A percentile compares a stretch with the other conserved stretches of the same genome.
These are phyloP conservation scores for Calonectria crousiana DNA, from an alignment of 2,329 filamentous ascomycete species.

Conservation along the genomic window DNA sequence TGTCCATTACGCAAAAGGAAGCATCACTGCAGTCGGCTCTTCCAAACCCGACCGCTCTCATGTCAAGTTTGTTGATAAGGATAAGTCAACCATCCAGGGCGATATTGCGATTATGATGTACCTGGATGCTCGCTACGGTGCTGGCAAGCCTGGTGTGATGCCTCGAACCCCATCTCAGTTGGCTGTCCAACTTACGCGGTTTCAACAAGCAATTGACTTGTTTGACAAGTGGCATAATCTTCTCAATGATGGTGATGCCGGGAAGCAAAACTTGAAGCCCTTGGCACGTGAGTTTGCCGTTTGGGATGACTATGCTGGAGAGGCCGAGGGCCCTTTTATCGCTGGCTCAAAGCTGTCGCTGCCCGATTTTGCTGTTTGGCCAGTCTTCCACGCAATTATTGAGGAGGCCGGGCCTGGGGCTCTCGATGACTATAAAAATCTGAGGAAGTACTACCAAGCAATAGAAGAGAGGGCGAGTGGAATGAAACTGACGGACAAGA, in stretches of 20 bases:
- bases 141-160: slow-evolving; percentile 40
- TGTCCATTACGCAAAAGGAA: slow-evolving; percentile 61
- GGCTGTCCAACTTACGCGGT: slow-evolving; percentile 53
- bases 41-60: slow-evolving; percentile 18
- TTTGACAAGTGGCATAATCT: slow-evolving; percentile 50
- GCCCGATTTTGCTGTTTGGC: slow-evolving; percentile 70
- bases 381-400: slow-evolving; percentile 62
- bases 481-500: slow-evolving; percentile 39
- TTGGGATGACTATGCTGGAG: slow-evolving; percentile 55
- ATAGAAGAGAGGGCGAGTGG: slow-evolving; percentile 39
- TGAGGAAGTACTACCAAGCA: slow-evolving; percentile 55
- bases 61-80: slow-evolving; percentile 69
- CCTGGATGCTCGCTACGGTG: slow-evolving; percentile 66
- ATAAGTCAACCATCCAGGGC: slow-evolving; percentile 63
- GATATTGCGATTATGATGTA: slow-evolving; percentile 69
- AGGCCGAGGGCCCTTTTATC: slow-evolving; percentile 56
- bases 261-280: slow-evolving; percentile 31
- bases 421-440: slow-evolving; percentile 45
- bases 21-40: slow-evolving; percentile 44
- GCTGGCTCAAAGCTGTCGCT: slow-evolving; percentile 57
- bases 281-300: slow-evolving; percentile 50
- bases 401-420: slow-evolving; percentile 47
- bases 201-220: slow-evolving; percentile 55
- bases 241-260: slow-evolving; percentile 10
- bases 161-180: slow-evolving; percentile 45